Percentiles rank a stretch among this genome's conserved stretches.
These are phyloP conservation scores for Podila horticola DNA, from an alignment of 192 early-diverging fungal species.

Conservation along the genomic window DNA sequence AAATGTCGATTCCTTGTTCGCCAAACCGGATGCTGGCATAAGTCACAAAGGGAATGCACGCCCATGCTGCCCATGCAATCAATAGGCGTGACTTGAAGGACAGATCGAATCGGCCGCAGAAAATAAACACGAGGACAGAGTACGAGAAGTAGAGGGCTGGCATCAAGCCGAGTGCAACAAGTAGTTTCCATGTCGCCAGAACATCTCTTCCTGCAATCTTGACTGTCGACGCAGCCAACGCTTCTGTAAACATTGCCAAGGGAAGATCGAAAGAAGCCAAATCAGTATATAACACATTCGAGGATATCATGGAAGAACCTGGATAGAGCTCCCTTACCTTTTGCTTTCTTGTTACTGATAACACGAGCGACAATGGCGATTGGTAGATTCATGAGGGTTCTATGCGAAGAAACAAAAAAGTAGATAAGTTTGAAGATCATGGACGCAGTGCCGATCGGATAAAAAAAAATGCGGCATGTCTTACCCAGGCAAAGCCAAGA, in stretches of 20 bases:
- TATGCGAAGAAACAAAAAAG: slow-evolving; percentile 8
- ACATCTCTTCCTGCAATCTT: slow-evolving; percentile 97
- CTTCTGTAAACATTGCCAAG: slow-evolving; percentile 56
- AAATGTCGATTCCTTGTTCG: slow-evolving; percentile 77
- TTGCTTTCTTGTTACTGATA: slow-evolving; percentile 64
- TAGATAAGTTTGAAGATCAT: background rate
- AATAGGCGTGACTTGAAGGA: slow-evolving; percentile 35
- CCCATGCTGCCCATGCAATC: slow-evolving; percentile 50
- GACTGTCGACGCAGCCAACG: slow-evolving; percentile 85
- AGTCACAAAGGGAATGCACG: slow-evolving; percentile 67
- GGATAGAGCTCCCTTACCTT: slow-evolving; percentile 34
- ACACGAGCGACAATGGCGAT: slow-evolving; percentile 63
- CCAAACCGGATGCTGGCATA: slow-evolving; percentile 78
- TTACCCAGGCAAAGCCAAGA: slow-evolving; percentile 87
- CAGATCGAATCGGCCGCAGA: slow-evolving; percentile 56
- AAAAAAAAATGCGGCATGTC: background rate
- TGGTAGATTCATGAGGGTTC: slow-evolving; percentile 66
- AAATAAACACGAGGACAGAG: slow-evolving; percentile 66
- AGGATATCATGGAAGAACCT: no score
- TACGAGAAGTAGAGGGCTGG: slow-evolving; percentile 78
- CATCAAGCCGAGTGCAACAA: slow-evolving; percentile 76
- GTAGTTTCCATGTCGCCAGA: slow-evolving; percentile 93
- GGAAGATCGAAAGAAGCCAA: background rate
- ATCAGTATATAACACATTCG: no score
- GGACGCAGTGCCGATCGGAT: background rate